Evolutionary conservation across 495 filamentous ascomycete genomes (phyloP).

Genomic region (Talaromyces stipitatus): DNA sequence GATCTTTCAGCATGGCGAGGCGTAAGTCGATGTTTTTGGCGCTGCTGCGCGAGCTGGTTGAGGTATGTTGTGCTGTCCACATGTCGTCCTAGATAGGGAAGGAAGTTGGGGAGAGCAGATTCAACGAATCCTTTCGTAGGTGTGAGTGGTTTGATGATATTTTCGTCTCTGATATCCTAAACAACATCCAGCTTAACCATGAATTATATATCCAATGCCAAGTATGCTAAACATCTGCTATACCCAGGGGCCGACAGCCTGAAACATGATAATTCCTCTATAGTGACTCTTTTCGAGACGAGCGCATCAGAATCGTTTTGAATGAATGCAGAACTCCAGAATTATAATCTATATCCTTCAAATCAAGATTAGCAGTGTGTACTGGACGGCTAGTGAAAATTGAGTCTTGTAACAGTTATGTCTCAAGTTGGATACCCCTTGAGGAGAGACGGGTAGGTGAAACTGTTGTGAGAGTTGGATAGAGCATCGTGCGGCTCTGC

Average conservation of each 20-base stretch:
- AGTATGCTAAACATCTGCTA: no score
- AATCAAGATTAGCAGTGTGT: background rate
- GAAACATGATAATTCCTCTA: background rate
- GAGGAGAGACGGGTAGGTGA: no score
- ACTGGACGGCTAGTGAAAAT: background rate
- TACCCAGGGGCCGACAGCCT: background rate
- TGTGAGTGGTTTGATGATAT: background rate
- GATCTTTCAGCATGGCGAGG: background rate
- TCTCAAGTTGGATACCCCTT: background rate
- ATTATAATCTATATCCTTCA: background rate
- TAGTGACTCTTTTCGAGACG: background rate
- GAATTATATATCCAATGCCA: no score
- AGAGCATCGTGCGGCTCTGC: background rate
- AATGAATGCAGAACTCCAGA: background rate
- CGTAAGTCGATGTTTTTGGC: slow-evolving; percentile 1
- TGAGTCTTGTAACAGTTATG: background rate
- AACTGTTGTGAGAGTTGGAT: background rate
- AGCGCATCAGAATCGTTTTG: background rate
- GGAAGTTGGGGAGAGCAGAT: no score
- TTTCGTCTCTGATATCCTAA: no score
- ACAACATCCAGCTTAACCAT: no score
- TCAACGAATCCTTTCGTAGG: no score
- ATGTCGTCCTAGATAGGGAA: background rate
- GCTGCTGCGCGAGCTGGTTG: background rate
- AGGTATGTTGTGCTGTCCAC: background rate